Evolutionary conservation across 352 stramenopile genomes (phyloP), one percentile per base, ranked within the genome.

Genomic region (Globisporangium sylvaticum): DNA sequence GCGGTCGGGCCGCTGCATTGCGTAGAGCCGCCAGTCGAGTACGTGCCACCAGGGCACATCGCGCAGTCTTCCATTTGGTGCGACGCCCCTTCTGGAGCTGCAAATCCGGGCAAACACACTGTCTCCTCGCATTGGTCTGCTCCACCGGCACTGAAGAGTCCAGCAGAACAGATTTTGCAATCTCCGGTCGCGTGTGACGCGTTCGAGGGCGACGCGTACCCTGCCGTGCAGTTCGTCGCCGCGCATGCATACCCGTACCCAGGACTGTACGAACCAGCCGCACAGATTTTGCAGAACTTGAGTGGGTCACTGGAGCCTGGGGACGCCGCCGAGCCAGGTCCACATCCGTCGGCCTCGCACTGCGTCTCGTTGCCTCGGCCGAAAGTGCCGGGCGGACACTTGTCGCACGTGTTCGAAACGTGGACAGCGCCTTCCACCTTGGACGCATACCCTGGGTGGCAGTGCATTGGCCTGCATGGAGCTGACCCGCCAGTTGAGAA

Each of bases 401-500:
- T 60, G 0, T 46, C 48, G 42, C 76, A 83, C 12, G 71, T 76
- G 20, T 68, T 68, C n/a, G 57, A 64, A 3, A 66, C 44, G 12
- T 76, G 34, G 15, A 66, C 50, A 4, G 73, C 70, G 3, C 62
- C 68, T 2, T 63, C 63, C 3, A 46, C 55, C 29, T 58, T 67
- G 4, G 75, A 82, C 8, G 65, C 72, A 15, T 69, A 77, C 2
- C 75, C 75, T 0, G 66, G 48, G 5, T 72, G 61, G 46, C 75
- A 82, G 0, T 64, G 54, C 75, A 80, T 78, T 1, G 72, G 63
- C 15, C 69, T 58, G 44, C 78, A 85, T 2, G 72, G 69, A 0
- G 69, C 67, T 8, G 61, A 68, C 18, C 73, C 78, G 15, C 78
- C 78, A 6, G 69, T 67, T 18, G 75, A 83, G 65, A 72, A 83